Conservation (phyloP, 768 basidiomycete species). For the Boletus edulis region DNA sequence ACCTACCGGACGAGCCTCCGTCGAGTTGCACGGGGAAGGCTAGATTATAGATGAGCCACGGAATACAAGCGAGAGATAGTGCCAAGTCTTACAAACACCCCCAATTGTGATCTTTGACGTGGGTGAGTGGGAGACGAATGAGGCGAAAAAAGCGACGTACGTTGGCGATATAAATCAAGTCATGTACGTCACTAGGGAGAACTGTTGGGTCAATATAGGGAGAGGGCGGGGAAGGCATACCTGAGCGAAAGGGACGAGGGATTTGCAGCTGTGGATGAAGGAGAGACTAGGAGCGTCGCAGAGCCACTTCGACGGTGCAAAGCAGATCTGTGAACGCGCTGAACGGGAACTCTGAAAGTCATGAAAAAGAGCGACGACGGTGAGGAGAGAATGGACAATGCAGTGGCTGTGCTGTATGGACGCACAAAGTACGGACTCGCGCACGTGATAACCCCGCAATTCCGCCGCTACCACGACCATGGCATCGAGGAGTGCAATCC, state of each 20-base stretch:
- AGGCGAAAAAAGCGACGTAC: constrained; percentile 39
- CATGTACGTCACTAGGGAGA: constrained; percentile 58
- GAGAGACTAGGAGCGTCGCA: constrained; percentile 15
- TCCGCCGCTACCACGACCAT: not conserved
- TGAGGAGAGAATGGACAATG: not conserved
- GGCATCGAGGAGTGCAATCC: constrained; percentile 46
- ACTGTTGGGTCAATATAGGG: constrained; percentile 10
- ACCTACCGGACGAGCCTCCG: constrained; percentile 59
- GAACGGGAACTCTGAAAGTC: constrained; percentile 48
- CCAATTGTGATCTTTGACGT: constrained; percentile 61
- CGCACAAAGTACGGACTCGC: not conserved
- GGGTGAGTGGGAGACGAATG: not conserved
- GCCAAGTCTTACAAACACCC: constrained; percentile 45
- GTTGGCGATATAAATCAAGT: constrained; percentile 77
- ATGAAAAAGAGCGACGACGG: constrained; percentile 18
- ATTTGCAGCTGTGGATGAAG: constrained; percentile 10
- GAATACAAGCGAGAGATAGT: not conserved
- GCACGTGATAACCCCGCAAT: constrained; percentile 7
- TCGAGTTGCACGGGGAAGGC: constrained; percentile 78
- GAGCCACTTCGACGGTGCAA: constrained; percentile 39
- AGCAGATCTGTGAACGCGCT: constrained; percentile 38
- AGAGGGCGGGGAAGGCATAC: constrained; percentile 4
- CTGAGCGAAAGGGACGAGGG: constrained; percentile 20
- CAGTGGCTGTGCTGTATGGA: constrained; percentile 16
- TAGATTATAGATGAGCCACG: constrained; percentile 26